These are phyloP conservation scores for Kandelia obovata DNA, from an alignment of 345 rosid species.

Conservation along the genomic window DNA sequence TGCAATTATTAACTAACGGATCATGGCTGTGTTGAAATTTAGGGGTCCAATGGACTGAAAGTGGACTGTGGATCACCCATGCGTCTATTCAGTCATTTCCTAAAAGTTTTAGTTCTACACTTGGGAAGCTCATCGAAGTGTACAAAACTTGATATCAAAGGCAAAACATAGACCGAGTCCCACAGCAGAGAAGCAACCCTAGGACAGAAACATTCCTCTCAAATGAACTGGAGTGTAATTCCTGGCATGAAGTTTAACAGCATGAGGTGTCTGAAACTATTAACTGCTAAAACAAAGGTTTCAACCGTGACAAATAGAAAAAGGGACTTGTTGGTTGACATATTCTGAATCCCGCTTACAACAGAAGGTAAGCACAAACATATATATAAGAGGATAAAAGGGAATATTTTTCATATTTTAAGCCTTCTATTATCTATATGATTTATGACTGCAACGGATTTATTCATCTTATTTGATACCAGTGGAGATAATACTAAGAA, in stretches of 20 bases:
- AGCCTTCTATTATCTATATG: not conserved
- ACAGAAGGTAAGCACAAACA: no score
- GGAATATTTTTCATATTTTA: not conserved
- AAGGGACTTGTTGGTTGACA: no score
- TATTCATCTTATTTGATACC: not conserved
- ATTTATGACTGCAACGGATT: not conserved
- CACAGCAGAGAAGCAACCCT: slow-evolving; percentile 4
- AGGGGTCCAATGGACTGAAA: not conserved
- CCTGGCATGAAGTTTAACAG: no score
- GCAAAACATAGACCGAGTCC: not conserved
- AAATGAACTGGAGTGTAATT: not conserved
- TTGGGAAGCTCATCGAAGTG: not conserved
- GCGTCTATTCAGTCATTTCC: slow-evolving; percentile 2
- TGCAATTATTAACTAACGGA: no score
- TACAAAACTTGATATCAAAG: not conserved
- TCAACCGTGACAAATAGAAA: no score
- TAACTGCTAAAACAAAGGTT: no score
- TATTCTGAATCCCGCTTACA: no score
- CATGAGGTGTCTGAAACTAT: no score
- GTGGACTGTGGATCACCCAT: not conserved
- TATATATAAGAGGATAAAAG: not conserved
- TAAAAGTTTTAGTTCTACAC: not conserved
- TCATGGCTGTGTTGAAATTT: slow-evolving; percentile 1
- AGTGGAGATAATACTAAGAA: not conserved
- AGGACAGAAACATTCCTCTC: not conserved